Base-by-base conservation (phyloP, 768 basidiomycete genomes). In the Pleurotus djamor region DNA sequence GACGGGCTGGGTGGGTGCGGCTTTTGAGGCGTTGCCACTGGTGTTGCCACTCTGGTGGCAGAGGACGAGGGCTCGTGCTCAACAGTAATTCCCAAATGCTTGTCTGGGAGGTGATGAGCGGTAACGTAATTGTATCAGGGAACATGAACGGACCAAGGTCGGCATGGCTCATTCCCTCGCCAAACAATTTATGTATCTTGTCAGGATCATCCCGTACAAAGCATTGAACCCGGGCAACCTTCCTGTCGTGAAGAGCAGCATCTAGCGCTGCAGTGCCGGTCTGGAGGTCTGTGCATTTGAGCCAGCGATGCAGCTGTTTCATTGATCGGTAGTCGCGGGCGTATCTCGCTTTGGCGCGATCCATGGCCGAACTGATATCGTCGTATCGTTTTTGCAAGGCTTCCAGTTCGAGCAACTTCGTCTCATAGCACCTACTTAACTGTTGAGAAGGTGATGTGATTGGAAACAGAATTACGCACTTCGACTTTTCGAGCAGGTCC, bases 311-410 rank as follows among this genome's bases (percentile, higher is more conserved):
- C 82, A 75, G 13, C 64, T 65, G 45, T 70, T 70, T 83, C 83
- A 88, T 59, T 76, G 80, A 67, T 78, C 78, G 36, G 69, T 79
- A 85, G 66, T 88, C 82, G 16, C 61, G 59, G 60, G 80, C 77
- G 68, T 83, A 84, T 16, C 77, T 78, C 17, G 68, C 72, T 9
- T 76, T 76, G 10, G 79, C 79, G 0, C 80, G 76, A 52, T 77
- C 74, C 57, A 79, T 79, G 33, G 75, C 71, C 41, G 72, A 71
- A 4, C 70, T 60, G 0, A 89, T 71, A 0, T 72, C 73, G 43
- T 84, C 80, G 58, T 82, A 84, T 10, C 75, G 75, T 36, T 55
- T 64, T 57, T 77, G 64, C 2, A 84, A 69, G 7, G 73, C 64
- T 0, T 68, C 62, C 5, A 79, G 64, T 61, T 79, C 74, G 13